phyloP scores from a whole-genome alignment of 2,329 filamentous ascomycete species.

The Exophiala calicioides region DNA sequence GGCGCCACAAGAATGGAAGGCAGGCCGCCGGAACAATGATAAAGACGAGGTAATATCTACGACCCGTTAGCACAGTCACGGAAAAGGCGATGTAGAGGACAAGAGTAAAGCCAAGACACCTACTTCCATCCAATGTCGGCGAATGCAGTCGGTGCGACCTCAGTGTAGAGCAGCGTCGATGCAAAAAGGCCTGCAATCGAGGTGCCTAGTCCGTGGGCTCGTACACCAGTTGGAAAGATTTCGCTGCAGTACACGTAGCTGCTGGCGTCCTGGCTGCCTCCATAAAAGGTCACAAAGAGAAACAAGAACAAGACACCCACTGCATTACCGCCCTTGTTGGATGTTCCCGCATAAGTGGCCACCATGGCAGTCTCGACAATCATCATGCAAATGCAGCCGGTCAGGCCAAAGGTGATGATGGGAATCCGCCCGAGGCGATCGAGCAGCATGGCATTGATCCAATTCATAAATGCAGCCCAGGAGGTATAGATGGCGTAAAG shows the following conservation, averaged over 20 bases:
- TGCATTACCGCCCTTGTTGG: slow-evolving; percentile 14
- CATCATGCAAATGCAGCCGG: slow-evolving; percentile 12
- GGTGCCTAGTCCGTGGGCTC: slow-evolving; percentile 12
- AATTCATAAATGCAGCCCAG: slow-evolving; percentile 8
- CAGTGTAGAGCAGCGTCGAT: slow-evolving; percentile 9
- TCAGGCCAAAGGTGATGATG: slow-evolving; percentile 5
- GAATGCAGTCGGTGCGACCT: slow-evolving; percentile 20
- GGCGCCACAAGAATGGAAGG: slow-evolving; percentile 12
- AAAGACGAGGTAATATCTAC: slow-evolving; percentile 14
- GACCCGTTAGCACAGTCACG: too few relatives aligned
- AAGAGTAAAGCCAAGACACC: too few relatives aligned
- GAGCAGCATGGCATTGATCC: slow-evolving; percentile 3
- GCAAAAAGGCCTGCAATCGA: slow-evolving; percentile 6
- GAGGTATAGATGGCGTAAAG: slow-evolving; percentile 7
- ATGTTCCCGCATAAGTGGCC: slow-evolving; percentile 13
- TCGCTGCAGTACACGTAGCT: slow-evolving; percentile 22
- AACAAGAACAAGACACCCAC: slow-evolving; percentile 10
- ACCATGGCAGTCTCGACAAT: slow-evolving; percentile 21
- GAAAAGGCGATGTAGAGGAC: too few relatives aligned
- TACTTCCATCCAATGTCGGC: slow-evolving; percentile 26
- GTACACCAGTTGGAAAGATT: slow-evolving; percentile 18
- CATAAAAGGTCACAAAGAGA: slow-evolving; percentile 10
- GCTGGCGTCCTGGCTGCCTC: slow-evolving; percentile 11
- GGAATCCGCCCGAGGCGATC: slow-evolving; percentile 7
- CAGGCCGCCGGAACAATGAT: slow-evolving; percentile 6